Evolutionary conservation across 345 rosid species (phyloP), one percentile per base, ranked within the genome.

Genomic region (Hypericum perforatum): DNA sequence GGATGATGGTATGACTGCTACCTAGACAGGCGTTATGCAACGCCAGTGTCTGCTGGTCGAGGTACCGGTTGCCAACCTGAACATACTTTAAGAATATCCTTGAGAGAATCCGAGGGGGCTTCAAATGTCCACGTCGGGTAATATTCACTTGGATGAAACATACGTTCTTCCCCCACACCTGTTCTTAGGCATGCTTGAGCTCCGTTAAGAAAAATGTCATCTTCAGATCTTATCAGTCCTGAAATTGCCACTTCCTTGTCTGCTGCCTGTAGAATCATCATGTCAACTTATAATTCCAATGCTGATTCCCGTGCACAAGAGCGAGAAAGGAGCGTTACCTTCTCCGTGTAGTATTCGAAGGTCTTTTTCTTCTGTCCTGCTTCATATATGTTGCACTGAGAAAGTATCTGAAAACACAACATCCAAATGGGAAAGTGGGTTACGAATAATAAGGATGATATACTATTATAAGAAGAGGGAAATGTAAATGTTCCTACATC

Each of bases 31-130:
- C 32, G 29, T 59, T 66, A 60, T 9, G 44, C 47, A 63, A 40
- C 49, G 59, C 46, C 51, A 58, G 43, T 54, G 29, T 76, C 75
- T 51, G 59, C 53, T 56, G 74, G 80, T 54, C 63, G 50, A 55
- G 87, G 54, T 66, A 74, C 32, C 22, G 87, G 63, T 71, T 81
- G 87, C 85, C 87, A 81, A 62, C 87, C 92, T 0, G 80, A 58
- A 64, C 82, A 78, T 45, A 78, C 71, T 57, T 63, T 68, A 53
- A 84, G 61, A 47, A 80, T 54, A 5, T 59, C 74, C 63, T 76
- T 84, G 55, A 84, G 58, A 63, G 82, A 72, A 60, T 78, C 79
- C 5, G 84, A 63, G 47, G 82, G 66, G 22, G 72, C 67, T 61
- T 83, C 86, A 29, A 72, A 56, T 5, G 87, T 76, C 80, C 87